These are phyloP conservation scores for Plectranthus barbatus DNA, from an alignment of 257 asterid species.

Conservation along the genomic window DNA sequence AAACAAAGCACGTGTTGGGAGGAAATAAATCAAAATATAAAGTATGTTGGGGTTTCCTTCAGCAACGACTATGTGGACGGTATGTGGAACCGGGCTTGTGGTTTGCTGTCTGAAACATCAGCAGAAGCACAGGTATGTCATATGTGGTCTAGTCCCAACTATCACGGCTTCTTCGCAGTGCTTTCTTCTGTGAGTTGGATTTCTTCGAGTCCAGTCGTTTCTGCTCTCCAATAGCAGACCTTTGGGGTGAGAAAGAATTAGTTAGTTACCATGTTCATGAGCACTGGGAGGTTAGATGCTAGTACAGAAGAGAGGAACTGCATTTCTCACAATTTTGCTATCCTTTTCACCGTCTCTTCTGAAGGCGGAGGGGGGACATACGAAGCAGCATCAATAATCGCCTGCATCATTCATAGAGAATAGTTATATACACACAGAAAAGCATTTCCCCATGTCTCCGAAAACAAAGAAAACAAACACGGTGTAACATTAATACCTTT, in stretches of 20 bases:
- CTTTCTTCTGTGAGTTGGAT: constrained; percentile 64
- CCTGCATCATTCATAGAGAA: constrained; percentile 37
- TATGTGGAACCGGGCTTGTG: background rate
- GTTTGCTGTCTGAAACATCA: constrained; percentile 3
- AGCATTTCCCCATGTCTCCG: background rate
- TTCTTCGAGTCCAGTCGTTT: constrained; percentile 69
- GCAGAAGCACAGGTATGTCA: background rate
- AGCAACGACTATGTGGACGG: constrained; percentile 9
- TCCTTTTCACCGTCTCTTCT: constrained; percentile 64
- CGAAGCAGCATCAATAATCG: constrained; percentile 79
- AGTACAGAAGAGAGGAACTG: too few species aligned
- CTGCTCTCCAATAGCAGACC: constrained; percentile 74
- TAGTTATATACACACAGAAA: background rate
- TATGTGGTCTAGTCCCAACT: constrained; percentile 42
- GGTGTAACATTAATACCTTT: background rate
- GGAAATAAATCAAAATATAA: background rate
- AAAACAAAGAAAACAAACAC: background rate
- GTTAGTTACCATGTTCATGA: background rate
- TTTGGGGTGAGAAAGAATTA: constrained; percentile 11
- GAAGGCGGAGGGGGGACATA: constrained; percentile 94
- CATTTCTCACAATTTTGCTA: constrained; percentile 54
- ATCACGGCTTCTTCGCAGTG: constrained; percentile 53
- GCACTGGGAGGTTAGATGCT: background rate
- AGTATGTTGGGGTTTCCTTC: constrained; percentile 3
- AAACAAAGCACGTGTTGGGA: background rate